phyloP scores from a whole-genome alignment of 2,329 filamentous ascomycete genomes.

The Fusarium nematophilum region DNA sequence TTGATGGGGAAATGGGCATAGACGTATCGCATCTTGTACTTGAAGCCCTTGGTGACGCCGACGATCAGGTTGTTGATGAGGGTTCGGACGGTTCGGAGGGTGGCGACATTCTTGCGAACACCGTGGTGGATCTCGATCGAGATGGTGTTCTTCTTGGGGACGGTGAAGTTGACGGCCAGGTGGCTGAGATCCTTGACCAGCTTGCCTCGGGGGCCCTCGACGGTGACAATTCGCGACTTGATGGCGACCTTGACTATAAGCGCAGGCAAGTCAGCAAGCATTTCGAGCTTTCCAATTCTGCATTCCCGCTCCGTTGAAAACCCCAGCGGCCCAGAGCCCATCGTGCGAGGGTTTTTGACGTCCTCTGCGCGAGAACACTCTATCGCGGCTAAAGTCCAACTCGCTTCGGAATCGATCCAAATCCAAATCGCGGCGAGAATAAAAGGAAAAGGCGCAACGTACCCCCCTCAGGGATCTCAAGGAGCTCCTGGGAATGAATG shows the following conservation, averaged over 20 bases:
- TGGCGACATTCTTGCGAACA: conserved; percentile 95
- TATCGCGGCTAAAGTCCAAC: conserved; percentile 26
- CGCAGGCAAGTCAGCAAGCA: conserved; percentile 47
- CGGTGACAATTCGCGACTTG: conserved; percentile 95
- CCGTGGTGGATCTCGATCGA: conserved; percentile 99
- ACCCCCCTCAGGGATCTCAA: conserved; percentile 97
- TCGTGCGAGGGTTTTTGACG: conserved; percentile 6
- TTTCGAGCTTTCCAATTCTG: conserved; percentile 30
- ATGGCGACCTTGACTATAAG: conserved; percentile 93
- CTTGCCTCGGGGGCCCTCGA: conserved; percentile 98
- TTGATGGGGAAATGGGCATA: conserved; percentile 99
- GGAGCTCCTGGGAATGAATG: conserved; percentile 97
- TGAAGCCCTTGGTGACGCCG: conserved; percentile 98
- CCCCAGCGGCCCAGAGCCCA: conserved; percentile 6
- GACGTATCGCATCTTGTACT: conserved; percentile 99
- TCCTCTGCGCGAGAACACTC: conserved; percentile 27
- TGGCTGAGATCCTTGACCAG: conserved; percentile 97
- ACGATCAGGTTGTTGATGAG: conserved; percentile 99
- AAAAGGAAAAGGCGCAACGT: conserved; percentile 61
- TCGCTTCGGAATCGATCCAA: conserved; percentile 22
- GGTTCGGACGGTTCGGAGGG: conserved; percentile 96
- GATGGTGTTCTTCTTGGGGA: conserved; percentile 86
- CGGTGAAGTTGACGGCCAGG: conserved; percentile 94
- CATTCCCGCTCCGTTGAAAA: conserved; percentile 10
- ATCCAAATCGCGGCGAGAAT: not conserved